Conservation (phyloP, 768 basidiomycete species). For the Imleria badia region DNA sequence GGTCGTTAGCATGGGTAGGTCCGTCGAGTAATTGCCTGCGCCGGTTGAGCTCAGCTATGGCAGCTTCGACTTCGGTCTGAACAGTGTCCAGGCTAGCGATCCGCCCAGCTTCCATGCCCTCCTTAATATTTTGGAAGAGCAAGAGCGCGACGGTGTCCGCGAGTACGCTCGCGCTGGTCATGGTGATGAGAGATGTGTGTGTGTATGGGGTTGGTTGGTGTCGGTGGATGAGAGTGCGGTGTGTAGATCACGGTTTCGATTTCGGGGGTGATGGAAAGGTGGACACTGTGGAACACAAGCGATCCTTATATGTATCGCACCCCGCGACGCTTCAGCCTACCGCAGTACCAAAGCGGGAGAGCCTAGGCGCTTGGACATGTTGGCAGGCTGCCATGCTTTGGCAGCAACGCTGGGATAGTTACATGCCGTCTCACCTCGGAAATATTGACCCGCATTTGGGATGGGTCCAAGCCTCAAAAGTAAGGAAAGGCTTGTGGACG, state of each 20-base stretch:
- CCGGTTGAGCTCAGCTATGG: conserved; percentile 7
- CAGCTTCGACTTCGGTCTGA: conserved; percentile 10
- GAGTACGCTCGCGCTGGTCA: conserved; percentile 2
- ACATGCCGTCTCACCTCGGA: conserved; percentile 16
- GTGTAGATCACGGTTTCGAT: not conserved
- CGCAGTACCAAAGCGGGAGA: conserved; percentile 15
- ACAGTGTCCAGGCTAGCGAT: conserved; percentile 2
- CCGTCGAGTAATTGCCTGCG: not conserved
- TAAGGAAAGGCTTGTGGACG: not conserved
- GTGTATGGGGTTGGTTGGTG: not conserved
- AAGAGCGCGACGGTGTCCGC: conserved; percentile 1
- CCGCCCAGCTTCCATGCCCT: conserved; percentile 11
- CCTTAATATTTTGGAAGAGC: conserved; percentile 11
- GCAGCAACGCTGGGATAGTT: conserved; percentile 9
- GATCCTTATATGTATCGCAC: conserved; percentile 11
- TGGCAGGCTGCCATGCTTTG: conserved; percentile 7
- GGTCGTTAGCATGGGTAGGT: not conserved
- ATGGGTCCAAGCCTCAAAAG: not conserved
- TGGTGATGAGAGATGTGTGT: conserved; percentile 3
- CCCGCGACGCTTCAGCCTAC: conserved; percentile 3
- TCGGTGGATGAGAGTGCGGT: not conserved
- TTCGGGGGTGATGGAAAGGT: not conserved
- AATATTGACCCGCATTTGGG: conserved; percentile 1
- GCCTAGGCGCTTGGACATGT: conserved; percentile 16
- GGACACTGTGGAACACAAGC: not conserved